Base-by-base conservation (phyloP, 176 grass and related monocot species). In the Aegilops longissima region DNA sequence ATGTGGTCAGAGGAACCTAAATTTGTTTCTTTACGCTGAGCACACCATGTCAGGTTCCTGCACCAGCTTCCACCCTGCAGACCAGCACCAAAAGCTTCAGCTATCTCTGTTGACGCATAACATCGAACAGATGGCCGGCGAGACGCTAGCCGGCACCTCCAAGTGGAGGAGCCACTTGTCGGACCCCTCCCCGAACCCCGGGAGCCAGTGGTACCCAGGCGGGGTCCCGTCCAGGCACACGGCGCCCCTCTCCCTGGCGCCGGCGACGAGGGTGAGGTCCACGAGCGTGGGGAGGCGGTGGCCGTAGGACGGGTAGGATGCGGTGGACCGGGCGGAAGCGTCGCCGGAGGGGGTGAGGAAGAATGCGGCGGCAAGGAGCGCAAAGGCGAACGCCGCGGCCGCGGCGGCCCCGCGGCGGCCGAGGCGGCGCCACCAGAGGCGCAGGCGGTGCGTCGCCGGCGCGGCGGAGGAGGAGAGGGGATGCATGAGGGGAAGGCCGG, bases 1-100 rank as follows among this genome's bases (percentile, higher is more conserved):
- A 96, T 97, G 88, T 90, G 62, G 11, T 61, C 34, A 64, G 94
- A 94, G 30, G 94, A 96, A 58, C 94, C 94, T 14, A 94, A 56
- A 56, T 76, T 39, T 27, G 91, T 92, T 9, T 36, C 54, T 66
- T 90, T 94, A 16, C 94, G 87, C 0, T 35, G 70, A 73, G 83
- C 74, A 18, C 94, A 96, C 12, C 73, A 65, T 74, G 83, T n/a
- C 6, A 83, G 42, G 62, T 25, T 84, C 49, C 65, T 65, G 85
- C 94, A 96, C 92, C 94, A 96, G 73, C 94, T 92, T 64, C 94
- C 94, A 68, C 94, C 94, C 94, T 94, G 88, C 23, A 78, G 36
- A 3, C 65, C 4, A 31, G 30, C 36, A 74, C 39, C 5, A 80
- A 20, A 65, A 66, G 4, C 61, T 45, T 80, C 38, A 80, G 8